Conservation (phyloP, 2,329 filamentous ascomycete genomes). For the Fusarium odoratissimum region DNA sequence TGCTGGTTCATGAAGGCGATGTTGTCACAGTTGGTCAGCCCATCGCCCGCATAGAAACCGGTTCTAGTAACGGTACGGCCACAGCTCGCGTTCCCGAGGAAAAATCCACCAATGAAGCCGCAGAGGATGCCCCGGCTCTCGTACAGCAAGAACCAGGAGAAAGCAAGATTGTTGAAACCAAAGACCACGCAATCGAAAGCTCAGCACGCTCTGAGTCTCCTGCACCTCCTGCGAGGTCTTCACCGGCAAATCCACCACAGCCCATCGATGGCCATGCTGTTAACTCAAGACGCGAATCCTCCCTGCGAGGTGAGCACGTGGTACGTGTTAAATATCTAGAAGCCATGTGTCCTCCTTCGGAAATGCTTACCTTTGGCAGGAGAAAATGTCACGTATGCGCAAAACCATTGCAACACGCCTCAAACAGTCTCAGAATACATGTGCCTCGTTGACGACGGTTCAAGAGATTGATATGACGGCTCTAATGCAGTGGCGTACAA, state of each 20-base stretch:
- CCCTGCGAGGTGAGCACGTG: constrained; percentile 29
- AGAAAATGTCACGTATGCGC: constrained; percentile 72
- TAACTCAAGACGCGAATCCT: constrained; percentile 26
- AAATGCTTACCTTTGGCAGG: constrained; percentile 27
- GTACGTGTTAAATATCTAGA: constrained; percentile 8
- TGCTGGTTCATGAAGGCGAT: constrained; percentile 48
- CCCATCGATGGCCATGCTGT: constrained; percentile 12
- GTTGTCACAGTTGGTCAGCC: constrained; percentile 48
- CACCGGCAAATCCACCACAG: constrained; percentile 3
- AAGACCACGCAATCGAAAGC: too few relatives aligned
- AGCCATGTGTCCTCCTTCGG: not conserved
- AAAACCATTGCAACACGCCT: constrained; percentile 78
- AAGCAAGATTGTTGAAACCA: too few relatives aligned
- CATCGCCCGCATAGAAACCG: constrained; percentile 45
- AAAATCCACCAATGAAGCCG: too few relatives aligned
- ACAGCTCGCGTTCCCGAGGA: too few relatives aligned
- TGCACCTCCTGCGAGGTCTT: too few relatives aligned
- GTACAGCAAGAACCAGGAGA: too few relatives aligned
- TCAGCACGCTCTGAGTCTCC: too few relatives aligned
- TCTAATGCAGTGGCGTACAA: constrained; percentile 71
- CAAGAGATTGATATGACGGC: constrained; percentile 64
- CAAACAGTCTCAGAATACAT: constrained; percentile 74
- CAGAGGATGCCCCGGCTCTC: too few relatives aligned
- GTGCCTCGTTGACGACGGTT: constrained; percentile 75
- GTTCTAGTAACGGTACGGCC: not conserved